Evolutionary conservation across 2,329 filamentous ascomycete genomes (phyloP), one percentile per base, ranked within the genome.

Genomic region (Paecilomyces variotii): DNA sequence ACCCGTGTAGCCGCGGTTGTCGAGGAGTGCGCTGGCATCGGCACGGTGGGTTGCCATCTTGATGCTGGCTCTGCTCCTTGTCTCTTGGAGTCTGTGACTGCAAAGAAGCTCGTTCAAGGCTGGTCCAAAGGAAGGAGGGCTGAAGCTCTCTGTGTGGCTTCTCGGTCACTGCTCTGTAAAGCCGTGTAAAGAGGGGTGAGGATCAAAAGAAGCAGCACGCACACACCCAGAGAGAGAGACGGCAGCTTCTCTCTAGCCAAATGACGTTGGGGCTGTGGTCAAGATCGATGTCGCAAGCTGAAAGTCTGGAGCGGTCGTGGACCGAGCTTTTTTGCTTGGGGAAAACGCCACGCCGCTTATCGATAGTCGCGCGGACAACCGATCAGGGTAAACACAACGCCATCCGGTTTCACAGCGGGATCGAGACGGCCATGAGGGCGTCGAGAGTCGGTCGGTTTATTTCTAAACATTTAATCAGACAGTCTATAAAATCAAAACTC

Each of bases 1-100:
- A 53, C 87, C 89, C 11, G 79, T 81, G 71, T 90, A 89, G 71
- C 93, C 93, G 66, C 93, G 89, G 77, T 96, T 91, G 78, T 97
- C 93, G 72, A 97, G 88, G 73, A 96, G 78, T 19, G 78, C 76
- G 66, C 78, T 81, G 27, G 90, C 91, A 73, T 96, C 91, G 70
- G 91, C 91, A 72, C 87, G 87, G 74, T 91, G 85, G 69, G 76
- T 69, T 55, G 78, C 70, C 76, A 80, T 83, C 66, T 34, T 50
- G 52, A 30, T 56, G 51, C 19, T 35, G 32, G 25, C 30, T 28
- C 35, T 45, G 25, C 26, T 35, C 4, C 26, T 24, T 49, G 24
- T n/a, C 25, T 11, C 35, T 62, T 51, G 5, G 10, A 19, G 39
- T 45, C 14, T n/a, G 39, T 14, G 35, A 39, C n/a, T 45, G n/a